phyloP scores from a whole-genome alignment of 108 stramenopile species.

The Skeletonema menzelii region DNA sequence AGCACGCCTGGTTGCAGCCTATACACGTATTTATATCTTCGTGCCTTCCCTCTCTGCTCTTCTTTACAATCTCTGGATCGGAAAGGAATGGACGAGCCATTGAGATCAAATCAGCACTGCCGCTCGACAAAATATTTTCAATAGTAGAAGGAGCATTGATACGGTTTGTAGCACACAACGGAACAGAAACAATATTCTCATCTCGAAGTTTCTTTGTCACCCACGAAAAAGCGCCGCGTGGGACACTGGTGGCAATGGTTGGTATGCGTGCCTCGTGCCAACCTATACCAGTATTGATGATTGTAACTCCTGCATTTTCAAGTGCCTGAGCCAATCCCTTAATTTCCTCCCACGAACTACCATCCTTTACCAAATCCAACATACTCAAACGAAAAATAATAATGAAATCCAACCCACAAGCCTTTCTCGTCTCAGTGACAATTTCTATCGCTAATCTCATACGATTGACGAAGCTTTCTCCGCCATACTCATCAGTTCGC shows the following conservation, averaged over 20 bases:
- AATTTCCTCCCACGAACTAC: conserved; percentile 94
- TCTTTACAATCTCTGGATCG: conserved; percentile 91
- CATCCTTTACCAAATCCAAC: conserved; percentile 94
- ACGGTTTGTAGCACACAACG: conserved; percentile 95
- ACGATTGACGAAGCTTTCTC: conserved; percentile 85
- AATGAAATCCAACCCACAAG: conserved; percentile 90
- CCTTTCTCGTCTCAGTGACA: conserved; percentile 80
- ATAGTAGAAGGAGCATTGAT: conserved; percentile 94
- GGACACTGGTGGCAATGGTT: conserved; percentile 96
- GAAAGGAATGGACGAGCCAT: conserved; percentile 98
- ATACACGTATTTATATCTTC: conserved; percentile 98
- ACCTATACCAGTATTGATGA: conserved; percentile 99
- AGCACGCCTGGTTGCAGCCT: conserved; percentile 98
- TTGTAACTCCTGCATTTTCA: conserved; percentile 91
- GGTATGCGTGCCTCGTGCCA: conserved; percentile 99
- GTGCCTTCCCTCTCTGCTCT: conserved; percentile 76
- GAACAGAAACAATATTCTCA: conserved; percentile 75
- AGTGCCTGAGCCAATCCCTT: conserved; percentile 79
- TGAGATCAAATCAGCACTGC: conserved; percentile 89
- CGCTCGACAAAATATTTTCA: conserved; percentile 72
- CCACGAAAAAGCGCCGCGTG: conserved; percentile 93
- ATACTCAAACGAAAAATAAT: conserved; percentile 96
- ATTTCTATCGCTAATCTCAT: conserved; percentile 91
- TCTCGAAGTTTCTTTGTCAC: conserved; percentile 86
- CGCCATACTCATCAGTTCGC: conserved; percentile 93